Percentiles rank a stretch among this genome's conserved stretches.
Evolutionary conservation across 1,284 basidiomycete genomes (phyloP).

Genomic region (Mixia osmundae): DNA sequence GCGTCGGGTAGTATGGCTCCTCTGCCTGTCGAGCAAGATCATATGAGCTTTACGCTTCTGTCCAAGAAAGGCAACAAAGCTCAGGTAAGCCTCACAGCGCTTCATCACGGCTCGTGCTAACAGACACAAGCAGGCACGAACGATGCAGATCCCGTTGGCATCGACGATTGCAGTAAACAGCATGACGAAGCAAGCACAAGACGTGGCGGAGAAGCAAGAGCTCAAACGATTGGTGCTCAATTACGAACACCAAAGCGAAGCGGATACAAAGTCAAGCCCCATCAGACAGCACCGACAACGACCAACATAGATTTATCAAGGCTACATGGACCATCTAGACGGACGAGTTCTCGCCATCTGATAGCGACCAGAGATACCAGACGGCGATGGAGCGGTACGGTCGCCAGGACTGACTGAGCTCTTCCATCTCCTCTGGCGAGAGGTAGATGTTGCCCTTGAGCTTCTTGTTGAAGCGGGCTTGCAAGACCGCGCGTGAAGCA

Average conservation of each 20-base stretch:
- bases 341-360: too few species aligned
- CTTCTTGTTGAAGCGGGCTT: constrained; percentile 48
- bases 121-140: constrained; percentile 34
- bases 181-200: constrained; percentile 63
- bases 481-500: constrained; percentile 15
- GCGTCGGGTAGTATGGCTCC: constrained; percentile 20
- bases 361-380: neutral
- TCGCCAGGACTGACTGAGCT: constrained; percentile 26
- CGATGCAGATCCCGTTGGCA: constrained; percentile 62
- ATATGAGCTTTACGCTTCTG: constrained; percentile 84
- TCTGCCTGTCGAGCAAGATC: constrained; percentile 21
- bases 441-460: constrained; percentile 60
- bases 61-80: constrained; percentile 85
- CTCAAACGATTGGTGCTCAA: constrained; percentile 62
- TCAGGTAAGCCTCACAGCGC: constrained; percentile 38
- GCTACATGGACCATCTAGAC: too few species aligned
- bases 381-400: neutral
- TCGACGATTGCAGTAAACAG: constrained; percentile 74
- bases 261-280: too few species aligned
- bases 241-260: constrained; percentile 26
- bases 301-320: too few species aligned
- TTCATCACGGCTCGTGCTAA: neutral
- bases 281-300: too few species aligned
- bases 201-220: constrained; percentile 83
- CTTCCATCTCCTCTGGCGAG: constrained; percentile 59